Base-by-base conservation (phyloP, 164 flowering plant species). In the Cinnamomum chago region DNA sequence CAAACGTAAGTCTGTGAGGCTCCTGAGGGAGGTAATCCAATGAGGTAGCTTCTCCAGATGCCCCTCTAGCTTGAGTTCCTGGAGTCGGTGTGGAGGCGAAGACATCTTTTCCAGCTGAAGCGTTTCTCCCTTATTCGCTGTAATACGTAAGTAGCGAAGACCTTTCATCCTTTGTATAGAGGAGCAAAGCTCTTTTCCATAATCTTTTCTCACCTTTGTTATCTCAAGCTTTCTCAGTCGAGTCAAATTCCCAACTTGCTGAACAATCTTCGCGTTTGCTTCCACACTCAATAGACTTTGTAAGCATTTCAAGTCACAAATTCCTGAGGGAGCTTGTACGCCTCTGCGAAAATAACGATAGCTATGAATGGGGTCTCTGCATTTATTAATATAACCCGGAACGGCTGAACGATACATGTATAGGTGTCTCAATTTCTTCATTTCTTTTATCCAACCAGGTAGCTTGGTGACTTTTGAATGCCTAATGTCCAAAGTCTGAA, bases 21-120 rank as follows among this genome's bases (percentile, higher is more conserved):
- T 77, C 4, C 11, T 12, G 2, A 81, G 79, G 3, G 78, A 71
- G 51, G 72, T 68, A 62, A 84, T 25, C 83, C 84, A 84, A 12
- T 30, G 72, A 40, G 87, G 87, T 27, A 83, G 3, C 35, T 67
- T 77, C 11, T 67, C 28, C 72, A 86, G 60, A 58, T 22, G 27
- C 28, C 84, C 86, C 27, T 50, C 65, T 75, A 81, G 52, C 17
- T 10, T 40, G 25, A 84, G 77, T 60, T 70, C 75, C 73, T 82
- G 80, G 66, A 86, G 84, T 60, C 73, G 50, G 35, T 2, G 47
- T 9, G 69, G 69, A 3, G 69, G 69, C 2, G 40, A 20, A 67
- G 69, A 67, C 2, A 67, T 18, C 3, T 33, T n/a, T 17, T 67
- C 69, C 47, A 67, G 15, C 28, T 67, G 18, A 14, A 67, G 50